These are phyloP conservation scores for Ophiostoma sp. DNA, from an alignment of 2,329 filamentous ascomycete species.

Conservation along the genomic window DNA sequence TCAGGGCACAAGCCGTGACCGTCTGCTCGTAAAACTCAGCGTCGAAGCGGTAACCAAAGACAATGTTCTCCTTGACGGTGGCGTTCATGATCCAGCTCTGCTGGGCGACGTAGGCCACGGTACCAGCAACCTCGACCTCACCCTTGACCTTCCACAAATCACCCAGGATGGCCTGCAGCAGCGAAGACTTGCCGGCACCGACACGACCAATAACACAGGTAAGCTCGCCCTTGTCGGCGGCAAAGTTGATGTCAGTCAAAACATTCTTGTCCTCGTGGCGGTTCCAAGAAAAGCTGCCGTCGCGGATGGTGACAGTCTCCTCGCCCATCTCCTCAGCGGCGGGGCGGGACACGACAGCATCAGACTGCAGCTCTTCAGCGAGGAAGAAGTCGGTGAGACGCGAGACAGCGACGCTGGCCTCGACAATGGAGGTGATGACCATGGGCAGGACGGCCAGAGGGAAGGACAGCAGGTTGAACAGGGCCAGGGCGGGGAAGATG, in stretches of 20 bases:
- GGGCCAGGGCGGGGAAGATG: slow-evolving; percentile 87
- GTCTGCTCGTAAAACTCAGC: slow-evolving; percentile 92
- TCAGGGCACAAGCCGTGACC: slow-evolving; percentile 83
- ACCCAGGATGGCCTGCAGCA: slow-evolving; percentile 83
- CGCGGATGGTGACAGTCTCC: slow-evolving; percentile 77
- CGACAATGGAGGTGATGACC: slow-evolving; percentile 96
- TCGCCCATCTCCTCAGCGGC: slow-evolving; percentile 76
- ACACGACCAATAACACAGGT: slow-evolving; percentile 92
- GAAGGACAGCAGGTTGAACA: slow-evolving; percentile 96
- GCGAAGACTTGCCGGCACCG: slow-evolving; percentile 91
- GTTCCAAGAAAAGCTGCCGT: slow-evolving; percentile 94
- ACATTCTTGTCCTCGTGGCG: slow-evolving; percentile 70
- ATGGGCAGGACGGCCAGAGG: slow-evolving; percentile 92
- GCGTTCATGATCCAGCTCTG: slow-evolving; percentile 97
- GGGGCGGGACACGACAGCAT: slow-evolving; percentile 72
- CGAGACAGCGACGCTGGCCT: slow-evolving; percentile 87
- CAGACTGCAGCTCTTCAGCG: slow-evolving; percentile 84
- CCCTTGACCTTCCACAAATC: slow-evolving; percentile 90
- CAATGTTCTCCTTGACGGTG: slow-evolving; percentile 93
- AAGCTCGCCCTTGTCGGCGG: slow-evolving; percentile 87
- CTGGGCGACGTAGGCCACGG: slow-evolving; percentile 88
- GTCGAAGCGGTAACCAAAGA: slow-evolving; percentile 94
- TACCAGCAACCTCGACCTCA: slow-evolving; percentile 77
- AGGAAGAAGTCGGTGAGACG: slow-evolving; percentile 82
- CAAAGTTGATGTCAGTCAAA: slow-evolving; percentile 82